Conservation (phyloP, 2,329 filamentous ascomycete genomes). For the Furcasterigmium furcatum region DNA sequence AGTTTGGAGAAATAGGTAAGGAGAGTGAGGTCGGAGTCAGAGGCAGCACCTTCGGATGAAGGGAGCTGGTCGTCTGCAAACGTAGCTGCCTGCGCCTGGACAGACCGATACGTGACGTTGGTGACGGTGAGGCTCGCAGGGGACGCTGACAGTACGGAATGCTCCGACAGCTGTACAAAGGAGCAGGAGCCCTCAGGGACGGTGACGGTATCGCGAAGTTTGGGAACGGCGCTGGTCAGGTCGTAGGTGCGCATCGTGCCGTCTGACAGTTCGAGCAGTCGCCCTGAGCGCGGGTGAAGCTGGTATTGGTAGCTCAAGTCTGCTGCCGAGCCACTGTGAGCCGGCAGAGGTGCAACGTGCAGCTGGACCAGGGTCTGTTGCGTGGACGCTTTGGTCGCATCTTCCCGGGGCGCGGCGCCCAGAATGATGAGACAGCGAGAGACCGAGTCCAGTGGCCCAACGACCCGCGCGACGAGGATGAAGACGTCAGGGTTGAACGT, state of each 20-base stretch:
- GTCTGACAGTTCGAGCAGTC: slow-evolving; percentile 56
- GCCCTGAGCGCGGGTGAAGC: slow-evolving; percentile 61
- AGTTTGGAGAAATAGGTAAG: slow-evolving; percentile 62
- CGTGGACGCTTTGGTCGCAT: slow-evolving; percentile 18
- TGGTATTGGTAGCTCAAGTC: slow-evolving; percentile 18
- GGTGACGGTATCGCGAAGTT: slow-evolving; percentile 51
- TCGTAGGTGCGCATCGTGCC: slow-evolving; percentile 60
- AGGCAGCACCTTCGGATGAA: slow-evolving; percentile 10
- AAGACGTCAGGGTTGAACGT: slow-evolving; percentile 50
- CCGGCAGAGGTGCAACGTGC: slow-evolving; percentile 33
- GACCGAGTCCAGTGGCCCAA: slow-evolving; percentile 4
- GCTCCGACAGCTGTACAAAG: slow-evolving; percentile 64
- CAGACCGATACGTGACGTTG: slow-evolving; percentile 64
- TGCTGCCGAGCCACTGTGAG: slow-evolving; percentile 9
- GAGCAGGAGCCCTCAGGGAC: slow-evolving; percentile 48
- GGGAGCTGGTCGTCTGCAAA: background rate
- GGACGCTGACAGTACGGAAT: slow-evolving; percentile 62
- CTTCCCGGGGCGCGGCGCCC: slow-evolving; percentile 14
- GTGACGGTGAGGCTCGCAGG: slow-evolving; percentile 56
- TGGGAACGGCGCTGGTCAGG: slow-evolving; percentile 59
- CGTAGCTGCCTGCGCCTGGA: slow-evolving; percentile 47
- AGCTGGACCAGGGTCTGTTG: slow-evolving; percentile 28
- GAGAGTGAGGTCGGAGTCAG: slow-evolving; percentile 35
- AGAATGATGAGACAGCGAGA: slow-evolving; percentile 30
- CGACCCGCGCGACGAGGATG: slow-evolving; percentile 42